Evolutionary conservation across 2,329 filamentous ascomycete species (phyloP).

Genomic region (Diplocarpon rosae): DNA sequence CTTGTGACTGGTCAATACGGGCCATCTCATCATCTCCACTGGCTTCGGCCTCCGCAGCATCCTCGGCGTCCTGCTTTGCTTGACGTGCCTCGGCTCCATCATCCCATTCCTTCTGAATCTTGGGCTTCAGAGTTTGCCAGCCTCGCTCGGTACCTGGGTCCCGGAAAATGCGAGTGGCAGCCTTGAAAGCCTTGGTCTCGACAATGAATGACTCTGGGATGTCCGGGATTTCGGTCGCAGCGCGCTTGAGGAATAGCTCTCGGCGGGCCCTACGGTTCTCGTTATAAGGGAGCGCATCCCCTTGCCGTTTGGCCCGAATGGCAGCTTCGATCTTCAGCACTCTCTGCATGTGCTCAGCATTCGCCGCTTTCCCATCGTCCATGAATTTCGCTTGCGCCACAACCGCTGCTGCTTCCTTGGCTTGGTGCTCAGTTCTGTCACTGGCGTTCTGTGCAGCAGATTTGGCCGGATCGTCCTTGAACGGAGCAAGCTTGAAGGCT

Average conservation of each 20-base stretch:
- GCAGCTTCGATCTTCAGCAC: conserved; percentile 21
- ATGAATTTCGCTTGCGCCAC: conserved; percentile 21
- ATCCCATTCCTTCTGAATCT: conserved; percentile 22
- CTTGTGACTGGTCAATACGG: not conserved
- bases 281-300: conserved; percentile 19
- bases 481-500: conserved; percentile 19
- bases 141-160: conserved; percentile 25
- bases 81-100: conserved; percentile 2
- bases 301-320: conserved; percentile 16
- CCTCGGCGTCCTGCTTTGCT: not conserved
- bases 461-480: conserved; percentile 18
- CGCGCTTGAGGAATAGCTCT: conserved; percentile 19
- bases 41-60: not conserved
- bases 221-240: conserved; percentile 21
- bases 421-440: conserved; percentile 16
- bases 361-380: conserved; percentile 18
- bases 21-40: not conserved
- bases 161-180: conserved; percentile 24
- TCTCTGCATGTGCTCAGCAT: conserved; percentile 22
- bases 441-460: conserved; percentile 18
- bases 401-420: conserved; percentile 15
- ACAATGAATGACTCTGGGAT: conserved; percentile 21
- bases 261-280: conserved; percentile 20
- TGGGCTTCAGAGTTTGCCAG: conserved; percentile 25
- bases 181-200: conserved; percentile 19